A percentile compares a stretch with the other conserved stretches of the same genome.
These are phyloP conservation scores for Gossypium ekmanianum DNA, from an alignment of 345 rosid species.

Conservation along the genomic window DNA sequence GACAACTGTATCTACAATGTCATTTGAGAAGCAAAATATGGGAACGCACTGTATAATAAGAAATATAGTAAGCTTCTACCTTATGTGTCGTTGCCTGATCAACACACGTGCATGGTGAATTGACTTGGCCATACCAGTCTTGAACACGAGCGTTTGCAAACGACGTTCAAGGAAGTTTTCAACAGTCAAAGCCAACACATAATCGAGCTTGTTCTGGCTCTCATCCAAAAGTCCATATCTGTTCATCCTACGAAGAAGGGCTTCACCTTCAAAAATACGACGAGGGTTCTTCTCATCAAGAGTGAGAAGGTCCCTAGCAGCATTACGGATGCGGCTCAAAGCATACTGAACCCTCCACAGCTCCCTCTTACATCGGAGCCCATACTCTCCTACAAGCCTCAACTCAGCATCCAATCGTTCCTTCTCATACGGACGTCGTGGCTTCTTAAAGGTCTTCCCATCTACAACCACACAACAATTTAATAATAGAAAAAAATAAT, in stretches of 20 bases:
- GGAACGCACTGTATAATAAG: background rate
- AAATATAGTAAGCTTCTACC: constrained; percentile 4
- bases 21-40: background rate
- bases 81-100: constrained; percentile 22
- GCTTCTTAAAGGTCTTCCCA: constrained; percentile 45
- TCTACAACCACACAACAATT: constrained; percentile 17
- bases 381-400: constrained; percentile 63
- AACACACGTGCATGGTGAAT: constrained; percentile 25
- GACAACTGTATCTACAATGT: background rate
- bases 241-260: constrained; percentile 54
- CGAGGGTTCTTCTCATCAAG: constrained; percentile 61
- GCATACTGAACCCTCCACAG: constrained; percentile 61
- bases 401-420: constrained; percentile 58
- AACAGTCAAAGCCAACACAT: constrained; percentile 54
- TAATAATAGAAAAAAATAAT: background rate
- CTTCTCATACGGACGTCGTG: constrained; percentile 47
- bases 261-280: constrained; percentile 58
- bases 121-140: constrained; percentile 25
- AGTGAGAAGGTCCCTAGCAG: constrained; percentile 56
- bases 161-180: constrained; percentile 47
- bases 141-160: constrained; percentile 38
- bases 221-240: constrained; percentile 44
- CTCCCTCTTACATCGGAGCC: constrained; percentile 57
- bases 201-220: constrained; percentile 61
- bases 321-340: constrained; percentile 55